Evolutionary conservation across 768 basidiomycete genomes (phyloP).

Genomic region (Boletus coccyginus): DNA sequence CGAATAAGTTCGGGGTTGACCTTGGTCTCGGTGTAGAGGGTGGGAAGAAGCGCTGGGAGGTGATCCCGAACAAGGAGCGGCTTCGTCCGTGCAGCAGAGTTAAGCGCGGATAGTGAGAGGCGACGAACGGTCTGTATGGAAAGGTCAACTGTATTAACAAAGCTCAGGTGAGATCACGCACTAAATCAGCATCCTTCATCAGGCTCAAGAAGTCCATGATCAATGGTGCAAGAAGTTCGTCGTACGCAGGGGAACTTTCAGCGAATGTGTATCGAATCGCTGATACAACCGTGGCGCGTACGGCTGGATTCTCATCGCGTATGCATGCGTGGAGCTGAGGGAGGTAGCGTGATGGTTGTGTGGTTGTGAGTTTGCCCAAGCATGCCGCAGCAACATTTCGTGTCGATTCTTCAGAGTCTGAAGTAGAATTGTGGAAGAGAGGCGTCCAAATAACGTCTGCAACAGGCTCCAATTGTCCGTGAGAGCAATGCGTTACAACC

Average conservation of each 20-base stretch:
- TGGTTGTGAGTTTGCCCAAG: conserved; percentile 91
- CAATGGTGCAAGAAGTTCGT: conserved; percentile 84
- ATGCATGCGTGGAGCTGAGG: conserved; percentile 89
- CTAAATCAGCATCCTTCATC: conserved; percentile 86
- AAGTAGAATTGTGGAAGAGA: conserved; percentile 85
- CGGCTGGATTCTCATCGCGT: conserved; percentile 61
- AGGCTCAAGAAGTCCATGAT: conserved; percentile 90
- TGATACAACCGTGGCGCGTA: conserved; percentile 86
- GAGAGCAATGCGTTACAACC: conserved; percentile 91
- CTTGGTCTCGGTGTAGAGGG: conserved; percentile 81
- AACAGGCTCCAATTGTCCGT: conserved; percentile 78
- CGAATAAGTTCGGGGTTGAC: conserved; percentile 79
- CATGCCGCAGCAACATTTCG: conserved; percentile 96
- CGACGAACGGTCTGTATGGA: conserved; percentile 76
- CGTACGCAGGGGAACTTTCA: conserved; percentile 80
- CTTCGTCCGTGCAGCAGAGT: conserved; percentile 94
- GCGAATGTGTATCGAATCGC: conserved; percentile 91
- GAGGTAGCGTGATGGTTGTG: conserved; percentile 86
- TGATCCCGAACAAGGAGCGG: conserved; percentile 90
- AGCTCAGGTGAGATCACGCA: conserved; percentile 35
- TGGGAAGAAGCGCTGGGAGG: conserved; percentile 69
- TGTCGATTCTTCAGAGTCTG: conserved; percentile 82
- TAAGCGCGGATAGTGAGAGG: conserved; percentile 84
- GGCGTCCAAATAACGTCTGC: conserved; percentile 92
- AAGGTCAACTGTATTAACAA: neutral